Conservation (phyloP, 2,329 filamentous ascomycete genomes). For the Alternaria postmessia region DNA sequence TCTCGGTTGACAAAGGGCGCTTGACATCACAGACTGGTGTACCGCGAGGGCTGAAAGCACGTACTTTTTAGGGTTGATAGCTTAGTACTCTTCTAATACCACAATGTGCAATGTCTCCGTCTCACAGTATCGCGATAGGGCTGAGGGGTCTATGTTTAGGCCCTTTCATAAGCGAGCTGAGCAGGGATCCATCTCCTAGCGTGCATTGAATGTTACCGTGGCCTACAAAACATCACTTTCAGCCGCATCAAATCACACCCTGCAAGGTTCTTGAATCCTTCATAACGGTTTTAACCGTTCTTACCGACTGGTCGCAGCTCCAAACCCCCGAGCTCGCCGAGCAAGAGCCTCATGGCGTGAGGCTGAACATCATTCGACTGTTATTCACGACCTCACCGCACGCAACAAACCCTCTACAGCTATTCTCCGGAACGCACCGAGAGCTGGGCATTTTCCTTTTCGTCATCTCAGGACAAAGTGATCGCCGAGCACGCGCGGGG, state of each 20-base stretch:
- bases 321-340: slow-evolving; percentile 9
- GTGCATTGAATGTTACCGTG: slow-evolving; percentile 18
- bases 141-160: slow-evolving; percentile 19
- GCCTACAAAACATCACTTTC: slow-evolving; percentile 14
- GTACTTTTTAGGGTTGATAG: slow-evolving; percentile 3
- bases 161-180: slow-evolving; percentile 18
- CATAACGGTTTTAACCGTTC: slow-evolving; percentile 5
- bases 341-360: slow-evolving; percentile 19
- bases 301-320: background rate
- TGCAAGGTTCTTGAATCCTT: slow-evolving; percentile 7
- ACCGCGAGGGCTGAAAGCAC: slow-evolving; percentile 4
- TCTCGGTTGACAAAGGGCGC: slow-evolving; percentile 6
- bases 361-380: slow-evolving; percentile 15
- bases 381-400: slow-evolving; percentile 4
- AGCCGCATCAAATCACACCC: slow-evolving; percentile 20
- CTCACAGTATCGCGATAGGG: slow-evolving; percentile 10
- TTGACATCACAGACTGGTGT: background rate
- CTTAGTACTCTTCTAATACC: slow-evolving; percentile 1
- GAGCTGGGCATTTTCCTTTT: slow-evolving; percentile 12
- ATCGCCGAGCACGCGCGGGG: slow-evolving; percentile 11
- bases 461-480: slow-evolving; percentile 8
- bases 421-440: slow-evolving; percentile 4
- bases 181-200: slow-evolving; percentile 10
- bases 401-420: slow-evolving; percentile 6
- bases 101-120: slow-evolving; percentile 3